Conservation (phyloP, 805 yeast species). For the Ogataea thermomethanolica region DNA sequence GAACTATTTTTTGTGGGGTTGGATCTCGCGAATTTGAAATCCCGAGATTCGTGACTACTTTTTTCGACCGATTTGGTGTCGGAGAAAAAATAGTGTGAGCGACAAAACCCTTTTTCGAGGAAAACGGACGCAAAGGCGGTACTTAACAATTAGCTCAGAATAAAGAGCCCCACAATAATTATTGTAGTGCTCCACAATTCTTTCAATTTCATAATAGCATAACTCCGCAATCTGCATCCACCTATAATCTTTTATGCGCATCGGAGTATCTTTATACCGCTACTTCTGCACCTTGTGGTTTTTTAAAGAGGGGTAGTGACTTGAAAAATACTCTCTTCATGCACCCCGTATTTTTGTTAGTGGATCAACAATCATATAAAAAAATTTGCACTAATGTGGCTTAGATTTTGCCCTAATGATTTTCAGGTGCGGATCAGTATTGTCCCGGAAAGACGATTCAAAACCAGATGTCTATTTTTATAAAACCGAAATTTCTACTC, state of each 20-base stretch:
- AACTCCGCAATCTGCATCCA: background rate
- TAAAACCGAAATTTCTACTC: background rate
- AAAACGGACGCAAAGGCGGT: background rate
- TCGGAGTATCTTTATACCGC: background rate
- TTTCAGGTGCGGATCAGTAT: background rate
- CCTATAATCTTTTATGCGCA: background rate
- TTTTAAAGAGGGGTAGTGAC: background rate
- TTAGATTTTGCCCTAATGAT: background rate
- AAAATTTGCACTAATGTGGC: background rate
- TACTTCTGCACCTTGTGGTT: background rate
- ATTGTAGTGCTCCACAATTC: background rate
- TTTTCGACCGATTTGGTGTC: conserved; percentile 11
- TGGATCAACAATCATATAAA: background rate
- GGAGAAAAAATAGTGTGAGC: conserved; percentile 5
- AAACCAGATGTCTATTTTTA: background rate
- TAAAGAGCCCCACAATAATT: background rate
- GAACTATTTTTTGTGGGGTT: background rate
- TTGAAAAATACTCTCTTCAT: background rate
- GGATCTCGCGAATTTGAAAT: conserved; percentile 1
- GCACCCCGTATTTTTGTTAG: background rate
- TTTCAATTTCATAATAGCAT: background rate
- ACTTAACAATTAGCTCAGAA: background rate
- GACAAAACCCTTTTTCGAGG: background rate
- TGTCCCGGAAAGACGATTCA: background rate
- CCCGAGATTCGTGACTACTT: background rate